Percentiles rank a stretch among this genome's conserved stretches.
phyloP scores from a whole-genome alignment of 139 green algal genomes.

The Coccomyxa sp. region DNA sequence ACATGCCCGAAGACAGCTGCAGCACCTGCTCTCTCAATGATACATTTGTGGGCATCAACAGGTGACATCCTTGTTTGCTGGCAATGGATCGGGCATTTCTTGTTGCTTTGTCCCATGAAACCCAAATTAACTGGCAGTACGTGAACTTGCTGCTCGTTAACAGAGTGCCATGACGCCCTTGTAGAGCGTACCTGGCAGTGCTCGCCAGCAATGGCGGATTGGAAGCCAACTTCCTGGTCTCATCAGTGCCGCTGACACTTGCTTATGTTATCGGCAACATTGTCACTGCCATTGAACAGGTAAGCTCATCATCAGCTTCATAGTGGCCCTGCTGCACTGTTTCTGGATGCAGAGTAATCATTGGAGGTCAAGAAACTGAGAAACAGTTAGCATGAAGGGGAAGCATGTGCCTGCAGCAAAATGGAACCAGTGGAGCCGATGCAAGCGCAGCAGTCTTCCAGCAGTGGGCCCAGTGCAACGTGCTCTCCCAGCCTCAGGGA shows the following conservation, averaged over 20 bases:
- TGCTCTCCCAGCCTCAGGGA: background rate
- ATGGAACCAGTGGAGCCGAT: background rate
- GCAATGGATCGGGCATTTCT: no score
- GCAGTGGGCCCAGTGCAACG: background rate
- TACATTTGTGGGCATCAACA: conserved; percentile 25
- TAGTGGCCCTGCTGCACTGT: no score
- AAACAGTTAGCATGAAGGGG: no score
- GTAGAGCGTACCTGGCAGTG: background rate
- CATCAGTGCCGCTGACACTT: background rate
- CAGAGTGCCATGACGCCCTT: no score
- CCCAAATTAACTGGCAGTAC: no score
- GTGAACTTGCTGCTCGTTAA: no score
- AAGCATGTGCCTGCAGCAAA: background rate
- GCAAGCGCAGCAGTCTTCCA: background rate
- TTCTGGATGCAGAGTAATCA: no score
- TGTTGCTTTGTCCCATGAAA: no score
- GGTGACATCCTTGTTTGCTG: conserved; percentile 5
- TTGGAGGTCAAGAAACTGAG: no score
- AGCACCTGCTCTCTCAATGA: conserved; percentile 22
- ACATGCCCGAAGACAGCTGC: conserved; percentile 9
- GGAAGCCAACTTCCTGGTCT: background rate
- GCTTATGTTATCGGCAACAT: background rate
- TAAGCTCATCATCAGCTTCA: background rate
- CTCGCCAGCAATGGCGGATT: background rate
- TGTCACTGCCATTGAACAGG: background rate